Percentiles rank a stretch among this genome's conserved stretches.
Conservation (phyloP, 306 rosid genomes). For the Quercus gilva region DNA sequence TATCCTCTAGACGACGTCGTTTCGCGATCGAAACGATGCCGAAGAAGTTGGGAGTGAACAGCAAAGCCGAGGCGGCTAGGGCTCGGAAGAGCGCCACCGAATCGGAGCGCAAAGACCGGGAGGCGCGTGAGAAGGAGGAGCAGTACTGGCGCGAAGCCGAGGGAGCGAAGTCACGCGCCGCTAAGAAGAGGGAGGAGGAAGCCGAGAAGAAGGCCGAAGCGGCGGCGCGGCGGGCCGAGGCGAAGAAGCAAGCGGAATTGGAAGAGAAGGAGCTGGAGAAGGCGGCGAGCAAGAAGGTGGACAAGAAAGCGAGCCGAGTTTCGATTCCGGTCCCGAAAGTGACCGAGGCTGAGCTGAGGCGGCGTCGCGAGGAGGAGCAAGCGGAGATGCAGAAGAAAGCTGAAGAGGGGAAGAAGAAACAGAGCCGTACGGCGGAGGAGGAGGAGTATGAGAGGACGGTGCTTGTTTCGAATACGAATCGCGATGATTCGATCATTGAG, state of each 20-base stretch:
- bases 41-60: constrained; percentile 90
- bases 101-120: constrained; percentile 71
- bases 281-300: constrained; percentile 58
- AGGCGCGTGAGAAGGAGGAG: constrained; percentile 64
- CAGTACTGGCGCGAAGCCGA: constrained; percentile 89
- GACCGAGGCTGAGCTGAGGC: constrained; percentile 73
- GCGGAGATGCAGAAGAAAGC: constrained; percentile 54
- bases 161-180: constrained; percentile 80
- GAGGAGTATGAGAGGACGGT: constrained; percentile 94
- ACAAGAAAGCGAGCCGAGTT: constrained; percentile 80
- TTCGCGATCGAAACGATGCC: constrained; percentile 50
- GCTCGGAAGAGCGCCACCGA: constrained; percentile 76
- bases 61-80: constrained; percentile 87
- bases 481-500: constrained; percentile 81
- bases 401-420: constrained; percentile 62
- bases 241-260: constrained; percentile 78
- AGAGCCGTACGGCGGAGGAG: constrained; percentile 76
- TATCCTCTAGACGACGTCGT: constrained; percentile 4
- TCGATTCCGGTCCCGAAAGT: constrained; percentile 83
- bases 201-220: constrained; percentile 86
- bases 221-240: constrained; percentile 74
- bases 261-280: constrained; percentile 91
- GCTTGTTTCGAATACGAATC: constrained; percentile 70
- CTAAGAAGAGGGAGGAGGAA: constrained; percentile 92
- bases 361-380: constrained; percentile 69